A percentile compares a stretch with the other conserved stretches of the same genome.
Evolutionary conservation across 345 rosid genomes (phyloP).

Genomic region (Moricandia arvensis): DNA sequence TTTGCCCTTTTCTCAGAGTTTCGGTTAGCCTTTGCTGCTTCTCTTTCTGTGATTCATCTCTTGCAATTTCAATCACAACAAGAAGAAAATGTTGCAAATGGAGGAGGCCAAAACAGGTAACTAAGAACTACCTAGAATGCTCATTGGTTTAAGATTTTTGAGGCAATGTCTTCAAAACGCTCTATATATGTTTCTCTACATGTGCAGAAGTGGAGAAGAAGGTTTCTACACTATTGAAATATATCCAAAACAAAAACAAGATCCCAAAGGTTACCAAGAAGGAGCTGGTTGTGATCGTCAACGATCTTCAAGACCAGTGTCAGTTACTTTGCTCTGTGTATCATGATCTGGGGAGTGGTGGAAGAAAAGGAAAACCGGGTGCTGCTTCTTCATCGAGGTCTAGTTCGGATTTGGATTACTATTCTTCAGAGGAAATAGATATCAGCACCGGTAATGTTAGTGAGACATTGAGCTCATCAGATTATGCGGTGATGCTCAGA

Average conservation of each 20-base stretch:
- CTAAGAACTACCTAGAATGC: background rate
- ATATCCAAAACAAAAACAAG: conserved; percentile 46
- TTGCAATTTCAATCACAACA: background rate
- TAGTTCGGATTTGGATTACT: conserved; percentile 56
- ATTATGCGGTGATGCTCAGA: conserved; percentile 31
- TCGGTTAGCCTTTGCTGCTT: background rate
- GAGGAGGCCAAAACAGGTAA: conserved; percentile 51
- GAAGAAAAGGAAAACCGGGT: conserved; percentile 15
- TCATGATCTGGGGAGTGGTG: conserved; percentile 29
- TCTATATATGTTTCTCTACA: background rate
- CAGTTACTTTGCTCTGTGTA: conserved; percentile 43
- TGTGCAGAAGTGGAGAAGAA: conserved; percentile 52
- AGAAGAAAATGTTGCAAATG: conserved; percentile 30
- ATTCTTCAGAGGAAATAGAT: conserved; percentile 54
- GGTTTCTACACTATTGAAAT: conserved; percentile 43
- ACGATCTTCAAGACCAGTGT: conserved; percentile 52
- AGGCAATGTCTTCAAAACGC: background rate
- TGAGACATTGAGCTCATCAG: conserved; percentile 20
- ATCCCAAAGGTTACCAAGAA: conserved; percentile 38
- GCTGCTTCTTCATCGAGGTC: conserved; percentile 30
- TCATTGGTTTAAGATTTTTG: background rate
- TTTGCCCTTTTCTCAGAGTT: background rate
- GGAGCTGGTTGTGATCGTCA: conserved; percentile 45
- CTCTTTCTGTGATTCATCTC: background rate
- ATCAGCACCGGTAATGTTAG: conserved; percentile 31